Evolutionary conservation across 805 yeast species (phyloP).

Genomic region (Ogataea siamensis): DNA sequence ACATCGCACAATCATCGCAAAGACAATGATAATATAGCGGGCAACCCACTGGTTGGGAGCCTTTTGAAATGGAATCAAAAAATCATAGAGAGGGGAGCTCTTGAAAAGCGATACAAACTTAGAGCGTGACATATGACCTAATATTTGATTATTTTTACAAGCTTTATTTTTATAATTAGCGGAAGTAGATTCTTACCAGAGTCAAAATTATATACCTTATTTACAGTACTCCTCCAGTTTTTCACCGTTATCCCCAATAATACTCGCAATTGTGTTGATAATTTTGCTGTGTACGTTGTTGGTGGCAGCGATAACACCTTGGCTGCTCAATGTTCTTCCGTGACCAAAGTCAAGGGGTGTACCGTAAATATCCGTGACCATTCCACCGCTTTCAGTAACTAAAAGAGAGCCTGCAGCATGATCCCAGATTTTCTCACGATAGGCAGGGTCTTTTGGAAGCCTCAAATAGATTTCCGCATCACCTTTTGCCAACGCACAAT

Average conservation of each 20-base stretch:
- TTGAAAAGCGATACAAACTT: constrained; percentile 35
- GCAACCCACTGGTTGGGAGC: constrained; percentile 92
- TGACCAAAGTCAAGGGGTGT: constrained; percentile 71
- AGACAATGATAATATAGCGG: constrained; percentile 66
- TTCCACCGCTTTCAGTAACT: constrained; percentile 87
- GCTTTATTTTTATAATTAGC: too few species aligned
- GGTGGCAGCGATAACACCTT: constrained; percentile 90
- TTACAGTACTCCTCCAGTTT: constrained; percentile 27
- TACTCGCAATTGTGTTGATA: constrained; percentile 44
- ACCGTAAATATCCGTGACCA: constrained; percentile 83
- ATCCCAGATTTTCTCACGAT: constrained; percentile 97
- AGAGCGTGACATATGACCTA: constrained; percentile 7
- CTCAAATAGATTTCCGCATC: constrained; percentile 91
- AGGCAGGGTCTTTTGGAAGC: constrained; percentile 70
- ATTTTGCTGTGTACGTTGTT: constrained; percentile 47
- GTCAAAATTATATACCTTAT: too few species aligned
- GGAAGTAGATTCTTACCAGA: too few species aligned
- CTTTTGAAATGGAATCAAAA: constrained; percentile 72
- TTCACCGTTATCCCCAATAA: constrained; percentile 36
- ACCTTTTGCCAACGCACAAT: constrained; percentile 87
- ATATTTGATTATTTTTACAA: not conserved
- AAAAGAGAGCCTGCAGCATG: constrained; percentile 95
- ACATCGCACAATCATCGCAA: constrained; percentile 72
- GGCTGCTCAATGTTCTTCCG: constrained; percentile 78
- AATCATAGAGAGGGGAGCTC: constrained; percentile 70